phyloP scores from a whole-genome alignment of 345 rosid genomes.

The Brassica rapa region DNA sequence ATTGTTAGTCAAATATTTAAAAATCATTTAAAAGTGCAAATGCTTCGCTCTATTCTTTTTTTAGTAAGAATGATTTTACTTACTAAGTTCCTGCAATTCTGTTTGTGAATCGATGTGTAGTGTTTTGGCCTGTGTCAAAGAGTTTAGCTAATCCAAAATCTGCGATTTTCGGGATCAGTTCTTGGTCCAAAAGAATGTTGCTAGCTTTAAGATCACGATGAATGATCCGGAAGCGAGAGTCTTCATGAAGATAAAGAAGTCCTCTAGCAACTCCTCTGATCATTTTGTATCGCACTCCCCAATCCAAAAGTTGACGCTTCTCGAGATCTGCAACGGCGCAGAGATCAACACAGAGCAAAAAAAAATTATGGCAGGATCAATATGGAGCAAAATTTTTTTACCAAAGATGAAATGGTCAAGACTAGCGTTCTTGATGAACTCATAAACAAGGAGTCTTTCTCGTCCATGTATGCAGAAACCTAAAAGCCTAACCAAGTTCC shows the following conservation, averaged over 20 bases:
- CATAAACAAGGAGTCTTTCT: not conserved
- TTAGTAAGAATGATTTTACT: not conserved
- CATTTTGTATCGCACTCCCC: not conserved
- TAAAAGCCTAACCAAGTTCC: not conserved
- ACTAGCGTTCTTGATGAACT: not conserved
- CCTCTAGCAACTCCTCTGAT: not conserved
- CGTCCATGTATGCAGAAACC: not conserved
- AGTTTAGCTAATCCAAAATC: not conserved
- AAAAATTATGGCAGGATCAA: no score
- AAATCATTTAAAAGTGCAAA: not conserved
- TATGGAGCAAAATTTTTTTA: no score
- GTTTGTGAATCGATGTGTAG: not conserved
- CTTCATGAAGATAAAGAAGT: not conserved
- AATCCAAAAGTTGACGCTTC: not conserved
- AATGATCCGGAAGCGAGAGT: not conserved
- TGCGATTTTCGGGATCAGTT: not conserved
- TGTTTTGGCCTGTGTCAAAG: not conserved
- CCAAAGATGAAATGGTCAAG: not conserved
- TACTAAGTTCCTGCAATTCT: slow-evolving; percentile 1
- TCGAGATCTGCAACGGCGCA: not conserved
- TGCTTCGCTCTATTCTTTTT: not conserved
- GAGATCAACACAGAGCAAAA: not conserved
- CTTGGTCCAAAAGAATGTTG: slow-evolving; percentile 1
- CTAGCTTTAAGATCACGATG: not conserved
- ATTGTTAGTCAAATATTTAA: not conserved